Percentiles rank a stretch among this genome's conserved stretches.
Conservation (phyloP, 148 eudicot genomes). For the Camellia sinensis region DNA sequence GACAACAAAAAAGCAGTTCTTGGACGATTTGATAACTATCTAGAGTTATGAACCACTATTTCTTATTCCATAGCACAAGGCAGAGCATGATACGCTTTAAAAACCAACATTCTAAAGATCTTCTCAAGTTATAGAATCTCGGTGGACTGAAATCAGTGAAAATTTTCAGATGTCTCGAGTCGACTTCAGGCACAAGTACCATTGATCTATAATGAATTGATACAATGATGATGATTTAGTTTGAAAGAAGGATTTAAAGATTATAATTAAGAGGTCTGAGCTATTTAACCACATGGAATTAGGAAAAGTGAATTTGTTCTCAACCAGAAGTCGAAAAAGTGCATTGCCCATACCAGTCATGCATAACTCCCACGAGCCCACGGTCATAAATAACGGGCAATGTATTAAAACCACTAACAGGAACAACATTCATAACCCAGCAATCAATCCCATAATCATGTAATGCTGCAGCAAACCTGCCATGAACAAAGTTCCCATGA, state of each 20-base stretch:
- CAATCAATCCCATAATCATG: slow-evolving; percentile 42
- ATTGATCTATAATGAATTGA: too few relatives aligned
- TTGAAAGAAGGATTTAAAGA: too few relatives aligned
- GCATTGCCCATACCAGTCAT: slow-evolving; percentile 60
- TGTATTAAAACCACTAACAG: slow-evolving; percentile 64
- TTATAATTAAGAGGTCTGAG: neutral
- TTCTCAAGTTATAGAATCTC: neutral
- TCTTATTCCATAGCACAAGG: too few relatives aligned
- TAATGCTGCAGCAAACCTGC: slow-evolving; percentile 74
- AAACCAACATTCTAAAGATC: too few relatives aligned
- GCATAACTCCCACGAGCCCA: slow-evolving; percentile 77
- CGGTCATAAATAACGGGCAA: slow-evolving; percentile 80
- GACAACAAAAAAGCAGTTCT: too few relatives aligned
- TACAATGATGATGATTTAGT: neutral
- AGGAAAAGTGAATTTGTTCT: too few relatives aligned
- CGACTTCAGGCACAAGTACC: too few relatives aligned
- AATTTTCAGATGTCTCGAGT: too few relatives aligned
- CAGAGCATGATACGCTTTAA: too few relatives aligned
- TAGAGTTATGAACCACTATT: too few relatives aligned
- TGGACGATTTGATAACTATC: too few relatives aligned
- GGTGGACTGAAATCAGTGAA: neutral
- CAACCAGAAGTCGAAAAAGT: neutral
- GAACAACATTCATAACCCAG: slow-evolving; percentile 90
- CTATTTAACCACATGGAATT: neutral
- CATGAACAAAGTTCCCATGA: slow-evolving; percentile 13